phyloP scores from a whole-genome alignment of 306 rosid species.

The apple (Malus domestica) region DNA sequence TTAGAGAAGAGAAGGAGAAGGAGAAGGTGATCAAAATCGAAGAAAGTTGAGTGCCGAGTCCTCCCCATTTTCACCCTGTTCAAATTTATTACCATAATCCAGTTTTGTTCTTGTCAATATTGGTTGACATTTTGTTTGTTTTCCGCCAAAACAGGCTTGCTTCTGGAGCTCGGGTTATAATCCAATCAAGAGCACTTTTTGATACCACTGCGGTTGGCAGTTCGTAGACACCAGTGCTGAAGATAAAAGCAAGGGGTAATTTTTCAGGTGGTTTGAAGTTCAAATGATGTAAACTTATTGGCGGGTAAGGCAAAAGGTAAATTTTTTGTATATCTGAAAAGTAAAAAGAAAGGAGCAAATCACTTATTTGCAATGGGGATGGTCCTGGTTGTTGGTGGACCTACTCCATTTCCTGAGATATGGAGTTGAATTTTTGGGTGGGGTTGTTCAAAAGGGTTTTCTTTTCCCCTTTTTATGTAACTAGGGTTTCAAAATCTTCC shows the following conservation, averaged over 20 bases:
- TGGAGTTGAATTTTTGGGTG: conserved; percentile 23
- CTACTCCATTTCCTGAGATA: conserved; percentile 18
- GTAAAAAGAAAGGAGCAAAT: conserved; percentile 27
- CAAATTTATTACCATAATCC: not conserved
- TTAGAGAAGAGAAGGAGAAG: conserved; percentile 54
- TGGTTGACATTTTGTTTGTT: conserved; percentile 31
- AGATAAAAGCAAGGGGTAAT: not conserved
- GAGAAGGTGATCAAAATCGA: conserved; percentile 73
- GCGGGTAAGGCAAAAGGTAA: conserved; percentile 14
- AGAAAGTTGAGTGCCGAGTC: conserved; percentile 75
- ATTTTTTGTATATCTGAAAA: conserved; percentile 28
- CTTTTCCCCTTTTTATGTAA: conserved; percentile 10
- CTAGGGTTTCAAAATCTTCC: conserved; percentile 9
- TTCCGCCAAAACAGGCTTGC: conserved; percentile 69
- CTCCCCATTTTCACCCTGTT: conserved; percentile 11
- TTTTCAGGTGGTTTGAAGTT: conserved; percentile 32
- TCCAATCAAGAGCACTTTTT: conserved; percentile 51
- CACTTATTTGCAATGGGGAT: conserved; percentile 22
- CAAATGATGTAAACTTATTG: conserved; percentile 29
- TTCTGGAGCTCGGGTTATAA: conserved; percentile 96
- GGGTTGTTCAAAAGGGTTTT: conserved; percentile 16
- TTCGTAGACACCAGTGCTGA: conserved; percentile 19
- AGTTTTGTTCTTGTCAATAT: not conserved
- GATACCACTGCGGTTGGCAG: conserved; percentile 23
- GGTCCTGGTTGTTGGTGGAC: conserved; percentile 34